Conservation (phyloP, 2,329 filamentous ascomycete genomes). For the Ceratocystis smalleyi region DNA sequence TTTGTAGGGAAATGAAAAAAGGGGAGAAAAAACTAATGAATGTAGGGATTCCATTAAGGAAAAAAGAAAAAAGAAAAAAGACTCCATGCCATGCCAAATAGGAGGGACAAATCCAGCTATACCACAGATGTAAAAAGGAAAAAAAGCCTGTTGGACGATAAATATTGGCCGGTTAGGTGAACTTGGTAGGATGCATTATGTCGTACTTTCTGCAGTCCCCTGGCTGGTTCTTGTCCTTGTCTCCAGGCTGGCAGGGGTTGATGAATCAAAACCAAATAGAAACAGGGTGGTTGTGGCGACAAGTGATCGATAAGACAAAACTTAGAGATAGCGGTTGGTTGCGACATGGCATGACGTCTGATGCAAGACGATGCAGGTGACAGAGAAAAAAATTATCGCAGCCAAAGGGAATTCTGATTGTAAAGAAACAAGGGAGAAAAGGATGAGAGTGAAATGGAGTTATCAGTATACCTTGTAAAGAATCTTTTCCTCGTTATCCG, state of each 20-base stretch:
- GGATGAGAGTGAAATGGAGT: slow-evolving; percentile 2
- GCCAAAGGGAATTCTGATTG: background rate
- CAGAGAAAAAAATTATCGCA: background rate
- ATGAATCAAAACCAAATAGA: background rate
- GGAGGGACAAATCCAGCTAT: background rate
- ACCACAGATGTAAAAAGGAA: background rate
- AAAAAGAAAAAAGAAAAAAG: background rate
- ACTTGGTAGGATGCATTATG: slow-evolving; percentile 1
- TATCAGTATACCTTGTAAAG: slow-evolving; percentile 70
- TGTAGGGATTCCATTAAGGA: background rate
- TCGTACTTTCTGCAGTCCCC: background rate
- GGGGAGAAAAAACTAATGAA: background rate
- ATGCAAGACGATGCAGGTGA: background rate
- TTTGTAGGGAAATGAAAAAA: background rate
- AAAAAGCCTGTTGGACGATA: background rate
- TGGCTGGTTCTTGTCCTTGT: slow-evolving; percentile 3
- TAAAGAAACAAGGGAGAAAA: slow-evolving; percentile 10
- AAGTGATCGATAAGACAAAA: slow-evolving; percentile 1
- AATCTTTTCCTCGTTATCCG: slow-evolving; percentile 53
- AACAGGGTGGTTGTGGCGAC: slow-evolving; percentile 5
- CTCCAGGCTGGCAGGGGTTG: background rate
- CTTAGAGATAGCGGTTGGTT: background rate
- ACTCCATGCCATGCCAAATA: background rate
- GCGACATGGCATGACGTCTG: slow-evolving; percentile 1
- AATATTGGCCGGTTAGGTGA: background rate